Base-by-base conservation (phyloP, 495 filamentous ascomycete species). In the Recurvomyces mirabilis region DNA sequence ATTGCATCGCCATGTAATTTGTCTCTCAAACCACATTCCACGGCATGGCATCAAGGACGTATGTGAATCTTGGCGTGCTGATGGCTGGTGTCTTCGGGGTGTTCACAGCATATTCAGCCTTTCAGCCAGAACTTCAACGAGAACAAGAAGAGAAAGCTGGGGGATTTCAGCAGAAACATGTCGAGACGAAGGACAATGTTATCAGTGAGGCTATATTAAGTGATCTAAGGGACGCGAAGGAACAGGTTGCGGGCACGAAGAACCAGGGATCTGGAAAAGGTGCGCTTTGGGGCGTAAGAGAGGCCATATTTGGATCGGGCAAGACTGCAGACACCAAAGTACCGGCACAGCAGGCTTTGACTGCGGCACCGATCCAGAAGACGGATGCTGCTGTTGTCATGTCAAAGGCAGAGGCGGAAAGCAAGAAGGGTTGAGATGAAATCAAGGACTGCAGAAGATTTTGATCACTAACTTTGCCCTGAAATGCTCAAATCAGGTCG, bases 161-260 rank as follows among this genome's bases (percentile, higher is more conserved):
- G 7, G 26, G n/a, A 29, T 7, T n/a, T 29, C 26, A 29, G 7
- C 26, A 7, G 26, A n/a, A 29, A 29, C 7, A 29, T 7, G 26
- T 29, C 7, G n/a, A 29, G 26, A 29, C 7, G 26, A 29, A 42
- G 9, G 39, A 42, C 5, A 39, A 4, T 24, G 36, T 23, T 9
- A 42, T 42, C 20, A 42, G 39, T 31, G 7, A 42, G 9, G 39
- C 39, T 5, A 42, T 42, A 21, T 13, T 29, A 17, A 29, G 18
- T 14, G 39, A 42, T 18, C 31, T 42, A 4, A 5, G 22, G 24
- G 39, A 42, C 14, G 39, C 39, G 25, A 32, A 17, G 25, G 9
- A 42, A 20, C 13, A 30, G 28, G 18, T 10, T 9, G 9, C 5
- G 11, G 37, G 22, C 37, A 25, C 11, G 37, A 31, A 20, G 4